Evolutionary conservation across 495 filamentous ascomycete species (phyloP).

Genomic region (Astrothelium subdiscretum): DNA sequence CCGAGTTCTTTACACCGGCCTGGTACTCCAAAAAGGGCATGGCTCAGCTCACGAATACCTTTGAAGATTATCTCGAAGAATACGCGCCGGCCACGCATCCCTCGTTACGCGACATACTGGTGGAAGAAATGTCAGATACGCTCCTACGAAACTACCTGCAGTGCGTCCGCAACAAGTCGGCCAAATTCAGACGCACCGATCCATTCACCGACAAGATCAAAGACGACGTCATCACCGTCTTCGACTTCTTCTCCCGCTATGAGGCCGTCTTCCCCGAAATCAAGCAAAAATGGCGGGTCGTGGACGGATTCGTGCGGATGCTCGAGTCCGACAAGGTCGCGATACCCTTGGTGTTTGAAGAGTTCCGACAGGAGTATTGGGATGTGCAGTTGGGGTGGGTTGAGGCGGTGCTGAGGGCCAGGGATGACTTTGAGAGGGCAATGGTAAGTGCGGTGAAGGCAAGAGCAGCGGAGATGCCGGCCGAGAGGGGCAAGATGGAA

Average conservation of each 20-base stretch:
- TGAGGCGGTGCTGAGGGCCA: constrained; percentile 73
- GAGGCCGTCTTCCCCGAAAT: constrained; percentile 58
- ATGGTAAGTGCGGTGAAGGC: constrained; percentile 83
- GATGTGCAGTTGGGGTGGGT: constrained; percentile 93
- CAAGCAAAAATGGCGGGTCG: constrained; percentile 84
- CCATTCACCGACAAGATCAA: constrained; percentile 81
- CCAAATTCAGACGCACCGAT: constrained; percentile 74
- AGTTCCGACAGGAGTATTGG: constrained; percentile 81
- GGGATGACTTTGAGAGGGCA: constrained; percentile 87
- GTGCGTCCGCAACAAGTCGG: constrained; percentile 75
- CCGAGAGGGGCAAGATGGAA: constrained; percentile 57
- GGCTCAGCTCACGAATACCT: constrained; percentile 80
- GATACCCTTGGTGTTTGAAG: constrained; percentile 65
- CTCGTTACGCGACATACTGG: constrained; percentile 72
- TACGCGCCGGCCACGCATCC: constrained; percentile 71
- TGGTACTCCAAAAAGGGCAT: constrained; percentile 81
- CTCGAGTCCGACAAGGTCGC: constrained; percentile 61
- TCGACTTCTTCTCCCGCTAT: constrained; percentile 53
- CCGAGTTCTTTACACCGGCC: constrained; percentile 77
- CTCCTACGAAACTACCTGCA: constrained; percentile 79
- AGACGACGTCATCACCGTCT: constrained; percentile 76
- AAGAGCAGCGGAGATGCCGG: constrained; percentile 69
- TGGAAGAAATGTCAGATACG: constrained; percentile 85
- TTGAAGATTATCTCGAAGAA: constrained; percentile 87
- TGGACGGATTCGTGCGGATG: constrained; percentile 66